These are phyloP conservation scores for Albophoma yamanashiensis DNA, from an alignment of 2,329 filamentous ascomycete genomes.

Conservation along the genomic window DNA sequence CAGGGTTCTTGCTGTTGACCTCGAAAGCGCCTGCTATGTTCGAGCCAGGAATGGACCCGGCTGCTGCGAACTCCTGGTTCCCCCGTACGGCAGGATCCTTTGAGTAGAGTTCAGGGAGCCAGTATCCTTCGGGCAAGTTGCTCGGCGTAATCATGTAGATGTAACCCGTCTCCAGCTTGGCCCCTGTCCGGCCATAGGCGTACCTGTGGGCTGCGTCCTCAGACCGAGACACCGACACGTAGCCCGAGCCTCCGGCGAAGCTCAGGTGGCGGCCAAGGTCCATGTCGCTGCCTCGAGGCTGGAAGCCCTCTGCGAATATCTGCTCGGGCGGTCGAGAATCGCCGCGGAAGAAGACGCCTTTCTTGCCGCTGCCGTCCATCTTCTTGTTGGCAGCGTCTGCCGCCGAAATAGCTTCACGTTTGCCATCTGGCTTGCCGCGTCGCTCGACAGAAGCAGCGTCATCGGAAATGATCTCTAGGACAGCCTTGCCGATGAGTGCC, in stretches of 20 bases:
- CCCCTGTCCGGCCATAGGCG: neutral
- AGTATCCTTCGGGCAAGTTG: neutral
- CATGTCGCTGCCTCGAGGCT: neutral
- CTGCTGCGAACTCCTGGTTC: neutral
- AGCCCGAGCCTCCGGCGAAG: neutral
- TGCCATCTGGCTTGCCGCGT: neutral
- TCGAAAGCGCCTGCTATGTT: neutral
- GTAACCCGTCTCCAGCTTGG: neutral
- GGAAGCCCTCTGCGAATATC: neutral
- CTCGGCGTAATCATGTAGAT: neutral
- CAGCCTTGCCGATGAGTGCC: neutral
- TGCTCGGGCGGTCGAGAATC: neutral
- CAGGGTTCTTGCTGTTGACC: neutral
- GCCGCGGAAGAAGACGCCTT: neutral
- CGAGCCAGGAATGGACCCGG: neutral
- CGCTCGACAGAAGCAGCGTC: neutral
- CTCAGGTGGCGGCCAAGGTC: neutral
- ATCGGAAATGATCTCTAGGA: neutral
- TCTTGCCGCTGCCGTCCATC: neutral
- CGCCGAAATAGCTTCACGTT: neutral
- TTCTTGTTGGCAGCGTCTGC: neutral
- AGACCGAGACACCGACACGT: neutral
- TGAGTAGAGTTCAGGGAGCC: neutral
- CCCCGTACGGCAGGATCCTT: neutral
- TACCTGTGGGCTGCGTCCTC: neutral